Base-by-base conservation (phyloP, 495 filamentous ascomycete genomes). In the Rhizodiscina lignyota region DNA sequence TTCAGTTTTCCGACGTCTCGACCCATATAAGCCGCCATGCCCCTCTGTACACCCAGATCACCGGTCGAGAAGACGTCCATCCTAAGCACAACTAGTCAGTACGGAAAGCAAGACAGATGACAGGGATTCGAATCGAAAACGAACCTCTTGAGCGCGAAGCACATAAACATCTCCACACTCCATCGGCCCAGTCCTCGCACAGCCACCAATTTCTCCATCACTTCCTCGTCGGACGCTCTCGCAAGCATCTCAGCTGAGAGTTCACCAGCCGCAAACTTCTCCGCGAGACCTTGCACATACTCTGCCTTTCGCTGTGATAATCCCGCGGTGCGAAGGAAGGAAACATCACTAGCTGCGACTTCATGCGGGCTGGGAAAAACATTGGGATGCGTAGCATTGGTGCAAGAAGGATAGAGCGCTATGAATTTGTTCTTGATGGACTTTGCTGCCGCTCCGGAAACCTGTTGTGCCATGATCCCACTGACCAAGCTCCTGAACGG, bases 151-250 rank as follows among this genome's bases (percentile, higher is more conserved):
- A 96, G 58, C 8, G 68, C 77, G 55, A 96, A 96, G 50, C 78
- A 79, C 40, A 84, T 78, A 60, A 97, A 97, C 87, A 94, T 96
- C 63, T 94, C 86, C 16, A 87, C 89, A 35, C 76, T 83, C 89
- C 91, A 96, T 41, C 59, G 64, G 2, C 89, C 89, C 34, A 97
- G 55, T 3, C 89, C 89, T 22, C 86, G 63, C 21, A 97, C 84
- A 15, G 80, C 79, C n/a, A 70, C 79, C 40, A 97, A 57, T 48
- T 66, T 77, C 58, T 79, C 68, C 21, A 94, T 51, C 10, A 97
- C 60, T 45, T 93, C 85, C 34, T 91, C 85, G 58, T 97, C 83
- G 28, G 70, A 68, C 4, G 83, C 85, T 21, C 67, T 63, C 23
- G 76, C 64, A 13, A 97, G 64, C 61, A 86, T 72, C 40, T 68